Conservation (phyloP, 2,329 filamentous ascomycete species). For the Rhynchosporium secalis region DNA sequence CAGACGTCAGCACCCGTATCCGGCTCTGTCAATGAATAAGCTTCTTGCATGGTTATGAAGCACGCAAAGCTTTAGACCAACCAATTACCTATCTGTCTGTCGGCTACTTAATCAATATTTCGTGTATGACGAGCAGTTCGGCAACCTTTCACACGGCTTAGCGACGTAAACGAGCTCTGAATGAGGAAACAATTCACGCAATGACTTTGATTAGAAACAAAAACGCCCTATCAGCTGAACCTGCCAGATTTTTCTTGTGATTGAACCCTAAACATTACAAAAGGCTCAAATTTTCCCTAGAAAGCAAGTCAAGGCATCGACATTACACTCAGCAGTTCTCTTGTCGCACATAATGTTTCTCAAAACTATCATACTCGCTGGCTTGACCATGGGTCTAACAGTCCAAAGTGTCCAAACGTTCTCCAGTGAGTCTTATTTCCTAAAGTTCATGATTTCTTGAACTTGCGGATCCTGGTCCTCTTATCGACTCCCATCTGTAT, state of each 20-base stretch:
- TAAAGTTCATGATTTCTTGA: too few species aligned
- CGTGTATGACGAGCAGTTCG: background rate
- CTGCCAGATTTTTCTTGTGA: background rate
- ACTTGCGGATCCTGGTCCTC: too few species aligned
- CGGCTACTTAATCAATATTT: background rate
- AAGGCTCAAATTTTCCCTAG: background rate
- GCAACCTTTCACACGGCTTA: background rate
- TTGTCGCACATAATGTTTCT: conserved; percentile 2
- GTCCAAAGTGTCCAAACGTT: conserved; percentile 14
- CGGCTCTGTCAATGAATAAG: too few species aligned
- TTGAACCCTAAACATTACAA: background rate
- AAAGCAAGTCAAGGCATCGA: background rate
- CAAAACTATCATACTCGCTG: background rate
- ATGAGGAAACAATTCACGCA: background rate
- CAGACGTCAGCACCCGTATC: too few species aligned
- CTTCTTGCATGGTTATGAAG: background rate
- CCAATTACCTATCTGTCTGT: background rate
- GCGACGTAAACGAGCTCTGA: background rate
- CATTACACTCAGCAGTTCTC: background rate
- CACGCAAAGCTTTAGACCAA: background rate
- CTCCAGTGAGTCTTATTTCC: background rate
- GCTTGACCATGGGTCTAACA: background rate
- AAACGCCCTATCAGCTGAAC: background rate
- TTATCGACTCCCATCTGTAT: too few species aligned
- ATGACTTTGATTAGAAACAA: background rate